These are phyloP conservation scores for Leishmania tropica DNA, from an alignment of 208 protist species.

Conservation along the genomic window DNA sequence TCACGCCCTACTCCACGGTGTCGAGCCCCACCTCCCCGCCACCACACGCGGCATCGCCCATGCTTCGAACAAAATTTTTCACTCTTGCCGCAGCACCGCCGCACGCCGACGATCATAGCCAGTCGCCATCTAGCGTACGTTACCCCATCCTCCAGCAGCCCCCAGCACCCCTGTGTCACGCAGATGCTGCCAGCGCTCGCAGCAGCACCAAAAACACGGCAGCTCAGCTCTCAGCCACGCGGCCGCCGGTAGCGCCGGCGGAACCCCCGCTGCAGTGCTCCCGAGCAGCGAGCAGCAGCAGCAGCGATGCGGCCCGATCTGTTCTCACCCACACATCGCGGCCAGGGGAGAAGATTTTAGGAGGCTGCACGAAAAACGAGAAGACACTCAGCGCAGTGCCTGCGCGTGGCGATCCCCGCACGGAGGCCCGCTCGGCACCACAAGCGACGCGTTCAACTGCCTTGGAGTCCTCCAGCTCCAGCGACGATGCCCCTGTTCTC, in stretches of 20 bases:
- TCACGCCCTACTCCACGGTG: neutral
- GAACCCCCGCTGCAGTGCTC: neutral
- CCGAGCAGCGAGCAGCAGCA: neutral
- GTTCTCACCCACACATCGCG: neutral
- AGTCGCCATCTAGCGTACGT: neutral
- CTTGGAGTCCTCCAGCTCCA: conserved; percentile 1
- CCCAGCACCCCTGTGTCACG: neutral
- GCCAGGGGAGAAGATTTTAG: neutral
- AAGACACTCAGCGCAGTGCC: neutral
- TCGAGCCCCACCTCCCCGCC: conserved; percentile 3
- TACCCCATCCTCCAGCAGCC: too few species aligned
- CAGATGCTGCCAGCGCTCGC: neutral
- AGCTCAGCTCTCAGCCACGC: conserved; percentile 1
- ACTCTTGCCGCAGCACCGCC: neutral
- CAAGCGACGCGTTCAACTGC: neutral
- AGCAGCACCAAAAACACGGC: neutral
- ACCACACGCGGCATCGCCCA: conserved; percentile 5
- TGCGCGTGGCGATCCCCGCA: neutral
- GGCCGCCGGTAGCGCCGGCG: neutral
- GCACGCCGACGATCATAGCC: neutral
- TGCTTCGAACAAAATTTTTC: neutral
- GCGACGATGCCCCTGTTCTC: conserved; percentile 1
- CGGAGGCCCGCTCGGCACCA: neutral
- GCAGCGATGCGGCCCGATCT: neutral
- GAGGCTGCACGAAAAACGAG: neutral